Evolutionary conservation across 257 asterid species (phyloP).

Genomic region (Nicotiana obtusifolia): DNA sequence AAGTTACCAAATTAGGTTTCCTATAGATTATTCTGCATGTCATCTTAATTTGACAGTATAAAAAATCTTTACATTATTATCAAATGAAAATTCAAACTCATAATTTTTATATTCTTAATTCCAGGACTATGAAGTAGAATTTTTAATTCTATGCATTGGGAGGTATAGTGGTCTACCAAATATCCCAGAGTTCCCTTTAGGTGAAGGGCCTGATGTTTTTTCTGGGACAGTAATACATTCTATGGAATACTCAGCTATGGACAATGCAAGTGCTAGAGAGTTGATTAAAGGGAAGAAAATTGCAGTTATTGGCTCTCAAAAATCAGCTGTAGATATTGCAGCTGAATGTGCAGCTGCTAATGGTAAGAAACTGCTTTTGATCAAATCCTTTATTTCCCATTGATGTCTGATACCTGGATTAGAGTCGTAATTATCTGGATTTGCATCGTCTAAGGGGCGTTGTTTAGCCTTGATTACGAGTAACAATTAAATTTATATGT

Average conservation of each 20-base stretch:
- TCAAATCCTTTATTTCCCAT: background rate
- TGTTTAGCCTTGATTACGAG: too few relatives aligned
- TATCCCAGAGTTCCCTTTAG: conserved; percentile 40
- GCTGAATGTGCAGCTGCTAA: conserved; percentile 38
- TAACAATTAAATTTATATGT: too few relatives aligned
- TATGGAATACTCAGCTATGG: conserved; percentile 53
- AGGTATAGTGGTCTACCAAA: conserved; percentile 64
- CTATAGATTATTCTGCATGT: too few relatives aligned
- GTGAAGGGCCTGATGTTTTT: conserved; percentile 48
- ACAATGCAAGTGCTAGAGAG: conserved; percentile 39
- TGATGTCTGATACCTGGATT: too few relatives aligned
- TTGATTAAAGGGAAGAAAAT: conserved; percentile 46
- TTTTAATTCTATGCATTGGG: conserved; percentile 55
- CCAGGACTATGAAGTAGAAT: conserved; percentile 49
- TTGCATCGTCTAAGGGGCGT: too few relatives aligned
- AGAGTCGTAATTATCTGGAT: too few relatives aligned
- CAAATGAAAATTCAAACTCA: background rate
- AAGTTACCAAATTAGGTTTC: too few relatives aligned
- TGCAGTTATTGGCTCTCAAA: conserved; percentile 44
- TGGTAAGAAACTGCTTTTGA: conserved; percentile 21
- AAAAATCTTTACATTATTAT: too few relatives aligned
- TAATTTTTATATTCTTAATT: background rate
- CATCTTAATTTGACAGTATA: too few relatives aligned
- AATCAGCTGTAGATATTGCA: conserved; percentile 54
- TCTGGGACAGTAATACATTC: conserved; percentile 52